Conservation (phyloP, 2,329 filamentous ascomycete genomes). For the Ceratocystis variospora region DNA sequence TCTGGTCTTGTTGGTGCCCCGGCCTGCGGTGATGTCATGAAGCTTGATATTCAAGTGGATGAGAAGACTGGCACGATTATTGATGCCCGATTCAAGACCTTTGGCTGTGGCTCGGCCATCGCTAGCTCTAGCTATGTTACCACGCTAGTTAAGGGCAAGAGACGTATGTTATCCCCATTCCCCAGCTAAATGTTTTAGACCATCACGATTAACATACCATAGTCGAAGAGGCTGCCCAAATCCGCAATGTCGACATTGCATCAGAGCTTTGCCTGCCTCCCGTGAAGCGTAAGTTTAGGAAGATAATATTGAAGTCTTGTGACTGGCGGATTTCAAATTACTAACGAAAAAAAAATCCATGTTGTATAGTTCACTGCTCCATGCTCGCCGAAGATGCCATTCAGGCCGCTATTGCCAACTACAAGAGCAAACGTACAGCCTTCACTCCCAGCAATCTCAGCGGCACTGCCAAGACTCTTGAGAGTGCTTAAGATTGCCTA, state of each 20-base stretch:
- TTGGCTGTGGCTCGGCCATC: slow-evolving; percentile 88
- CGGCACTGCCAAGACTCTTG: slow-evolving; percentile 43
- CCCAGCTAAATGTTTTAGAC: too few relatives aligned
- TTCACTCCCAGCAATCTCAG: slow-evolving; percentile 56
- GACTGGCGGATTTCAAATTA: background rate
- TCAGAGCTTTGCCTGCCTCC: slow-evolving; percentile 85
- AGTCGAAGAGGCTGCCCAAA: slow-evolving; percentile 77
- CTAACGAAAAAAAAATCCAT: background rate
- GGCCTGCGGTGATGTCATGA: slow-evolving; percentile 85
- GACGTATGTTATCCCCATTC: slow-evolving; percentile 20
- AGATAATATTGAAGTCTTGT: background rate
- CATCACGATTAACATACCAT: slow-evolving; percentile 20
- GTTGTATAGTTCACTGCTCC: slow-evolving; percentile 61
- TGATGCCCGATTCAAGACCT: slow-evolving; percentile 97
- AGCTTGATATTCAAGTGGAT: slow-evolving; percentile 68
- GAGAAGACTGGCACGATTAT: slow-evolving; percentile 75
- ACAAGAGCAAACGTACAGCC: slow-evolving; percentile 59
- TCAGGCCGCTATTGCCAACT: slow-evolving; percentile 79
- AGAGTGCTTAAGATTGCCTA: slow-evolving; percentile 2
- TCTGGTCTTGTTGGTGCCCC: slow-evolving; percentile 84
- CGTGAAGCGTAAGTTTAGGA: slow-evolving; percentile 57
- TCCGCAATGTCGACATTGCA: slow-evolving; percentile 96
- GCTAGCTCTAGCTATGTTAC: slow-evolving; percentile 90
- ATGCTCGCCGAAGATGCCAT: slow-evolving; percentile 88
- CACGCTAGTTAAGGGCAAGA: slow-evolving; percentile 94